phyloP scores from a whole-genome alignment of 148 eudicot genomes.

The Euryodendron excelsum region DNA sequence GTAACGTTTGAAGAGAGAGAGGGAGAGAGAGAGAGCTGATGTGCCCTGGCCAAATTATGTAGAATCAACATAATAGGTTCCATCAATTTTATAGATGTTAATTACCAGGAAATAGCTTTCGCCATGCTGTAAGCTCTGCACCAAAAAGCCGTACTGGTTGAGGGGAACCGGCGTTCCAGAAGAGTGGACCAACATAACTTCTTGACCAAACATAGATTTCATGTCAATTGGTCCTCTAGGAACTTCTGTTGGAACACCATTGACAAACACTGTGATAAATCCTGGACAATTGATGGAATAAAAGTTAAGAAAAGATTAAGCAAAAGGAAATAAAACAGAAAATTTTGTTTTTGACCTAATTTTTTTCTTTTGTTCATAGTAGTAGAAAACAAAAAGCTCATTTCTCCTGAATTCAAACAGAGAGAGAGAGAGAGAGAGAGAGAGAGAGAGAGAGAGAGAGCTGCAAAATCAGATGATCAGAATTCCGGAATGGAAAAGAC shows the following conservation, averaged over 20 bases:
- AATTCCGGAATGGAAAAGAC: too few species aligned
- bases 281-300: too few species aligned
- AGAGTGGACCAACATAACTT: conserved; percentile 57
- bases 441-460: too few species aligned
- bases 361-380: too few species aligned
- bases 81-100: too few species aligned
- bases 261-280: conserved; percentile 68
- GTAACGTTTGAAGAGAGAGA: not conserved
- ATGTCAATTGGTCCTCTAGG: conserved; percentile 62
- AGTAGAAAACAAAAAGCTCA: too few species aligned
- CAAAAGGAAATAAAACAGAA: too few species aligned
- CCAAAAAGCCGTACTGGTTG: conserved; percentile 56
- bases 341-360: too few species aligned
- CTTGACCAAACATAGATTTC: conserved; percentile 74
- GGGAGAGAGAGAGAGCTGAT: not conserved
- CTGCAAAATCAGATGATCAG: too few species aligned
- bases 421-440: too few species aligned
- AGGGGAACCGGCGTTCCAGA: conserved; percentile 70
- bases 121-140: conserved; percentile 74
- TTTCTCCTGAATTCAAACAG: too few species aligned
- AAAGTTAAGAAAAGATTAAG: too few species aligned
- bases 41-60: not conserved
- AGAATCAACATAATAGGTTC: not conserved
- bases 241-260: conserved; percentile 77
- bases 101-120: conserved; percentile 89